Percentiles rank a stretch among this genome's conserved stretches.
Conservation (phyloP, 208 protist species). For the Trypanosomatidae sp. region DNA sequence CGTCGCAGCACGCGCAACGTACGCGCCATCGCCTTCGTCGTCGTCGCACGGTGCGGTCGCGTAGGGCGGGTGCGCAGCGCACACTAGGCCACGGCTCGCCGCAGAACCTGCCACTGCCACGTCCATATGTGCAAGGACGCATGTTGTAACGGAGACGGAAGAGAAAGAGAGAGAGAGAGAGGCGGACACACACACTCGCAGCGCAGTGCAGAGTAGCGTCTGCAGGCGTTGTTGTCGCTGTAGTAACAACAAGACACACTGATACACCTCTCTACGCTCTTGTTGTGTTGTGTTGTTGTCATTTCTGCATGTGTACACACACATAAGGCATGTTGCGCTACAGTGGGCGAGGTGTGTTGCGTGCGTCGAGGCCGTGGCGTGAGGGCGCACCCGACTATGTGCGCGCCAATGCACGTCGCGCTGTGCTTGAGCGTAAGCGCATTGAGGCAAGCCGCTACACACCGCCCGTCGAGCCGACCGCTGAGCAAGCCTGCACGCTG, state of each 20-base stretch:
- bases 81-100: conserved; percentile 55
- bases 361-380: conserved; percentile 42
- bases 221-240: too few relatives aligned
- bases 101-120: conserved; percentile 66
- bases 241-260: too few relatives aligned
- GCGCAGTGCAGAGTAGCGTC: too few relatives aligned
- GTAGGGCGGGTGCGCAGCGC: conserved; percentile 16
- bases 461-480: conserved; percentile 63
- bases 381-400: conserved; percentile 58
- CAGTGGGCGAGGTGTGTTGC: conserved; percentile 5
- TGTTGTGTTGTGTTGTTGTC: background rate
- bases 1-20: background rate
- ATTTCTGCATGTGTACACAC: conserved; percentile 1
- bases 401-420: conserved; percentile 48
- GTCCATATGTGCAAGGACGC: conserved; percentile 69
- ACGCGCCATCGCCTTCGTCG: background rate
- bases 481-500: conserved; percentile 32
- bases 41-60: background rate
- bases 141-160: conserved; percentile 7
- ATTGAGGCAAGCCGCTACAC: conserved; percentile 26
- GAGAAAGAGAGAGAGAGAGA: background rate
- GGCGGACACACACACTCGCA: too few relatives aligned
- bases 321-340: conserved; percentile 9
- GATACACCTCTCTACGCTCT: too few relatives aligned
- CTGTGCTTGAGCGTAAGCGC: conserved; percentile 41